These are phyloP conservation scores for Cercospora janseana DNA, from an alignment of 2,329 filamentous ascomycete genomes.

Conservation along the genomic window DNA sequence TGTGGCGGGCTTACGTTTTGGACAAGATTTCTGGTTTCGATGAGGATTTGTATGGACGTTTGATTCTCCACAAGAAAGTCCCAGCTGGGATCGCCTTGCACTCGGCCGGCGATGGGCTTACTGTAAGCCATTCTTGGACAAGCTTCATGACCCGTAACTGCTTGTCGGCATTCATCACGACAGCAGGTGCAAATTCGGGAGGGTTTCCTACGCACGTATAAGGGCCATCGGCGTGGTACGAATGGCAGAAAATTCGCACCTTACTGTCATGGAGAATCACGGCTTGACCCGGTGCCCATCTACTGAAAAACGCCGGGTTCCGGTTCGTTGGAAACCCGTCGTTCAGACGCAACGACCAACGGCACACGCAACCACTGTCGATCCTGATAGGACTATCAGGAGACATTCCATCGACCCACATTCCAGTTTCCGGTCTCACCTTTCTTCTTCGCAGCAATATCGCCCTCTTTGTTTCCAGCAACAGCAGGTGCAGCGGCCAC, in stretches of 20 bases:
- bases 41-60: background rate
- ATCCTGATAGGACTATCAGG: background rate
- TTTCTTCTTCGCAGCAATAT: background rate
- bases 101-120: background rate
- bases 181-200: background rate
- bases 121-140: background rate
- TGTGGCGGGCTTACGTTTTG: background rate
- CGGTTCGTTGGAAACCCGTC: background rate
- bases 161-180: background rate
- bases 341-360: background rate
- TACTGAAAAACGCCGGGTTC: fast-evolving
- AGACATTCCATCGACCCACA: background rate
- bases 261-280: background rate
- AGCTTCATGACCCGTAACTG: background rate
- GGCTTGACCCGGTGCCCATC: background rate
- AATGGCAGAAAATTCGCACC: background rate
- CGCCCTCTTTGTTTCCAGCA: background rate
- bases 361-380: background rate
- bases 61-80: background rate
- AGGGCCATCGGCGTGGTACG: background rate
- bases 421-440: background rate
- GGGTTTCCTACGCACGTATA: background rate
- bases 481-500: background rate
- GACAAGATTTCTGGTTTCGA: background rate
- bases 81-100: background rate